phyloP scores from a whole-genome alignment of 2,329 filamentous ascomycete genomes.

The Hymenotorrendiella dingleyae region DNA sequence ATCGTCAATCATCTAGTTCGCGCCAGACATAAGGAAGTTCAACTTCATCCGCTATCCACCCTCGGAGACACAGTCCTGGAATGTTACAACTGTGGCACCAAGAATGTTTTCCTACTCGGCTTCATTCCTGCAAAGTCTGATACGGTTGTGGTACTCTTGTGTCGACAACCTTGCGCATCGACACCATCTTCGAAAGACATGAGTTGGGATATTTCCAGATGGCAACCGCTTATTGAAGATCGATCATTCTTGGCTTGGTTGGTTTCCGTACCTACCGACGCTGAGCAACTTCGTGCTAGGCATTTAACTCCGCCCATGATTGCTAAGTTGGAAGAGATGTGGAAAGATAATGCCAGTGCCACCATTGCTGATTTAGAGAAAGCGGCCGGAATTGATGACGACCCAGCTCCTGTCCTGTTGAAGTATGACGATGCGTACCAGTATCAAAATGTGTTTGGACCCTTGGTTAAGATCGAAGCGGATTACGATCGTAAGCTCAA shows the following conservation, averaged over 20 bases:
- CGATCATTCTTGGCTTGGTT: conserved; percentile 94
- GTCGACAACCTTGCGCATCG: conserved; percentile 91
- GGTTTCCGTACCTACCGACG: conserved; percentile 80
- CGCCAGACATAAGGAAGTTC: conserved; percentile 96
- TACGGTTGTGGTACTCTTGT: conserved; percentile 93
- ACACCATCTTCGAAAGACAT: conserved; percentile 97
- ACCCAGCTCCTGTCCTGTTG: conserved; percentile 84
- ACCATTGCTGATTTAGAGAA: conserved; percentile 91
- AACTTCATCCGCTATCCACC: conserved; percentile 86
- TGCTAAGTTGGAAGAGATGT: conserved; percentile 93
- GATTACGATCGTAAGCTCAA: conserved; percentile 99
- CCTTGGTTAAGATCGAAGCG: conserved; percentile 96
- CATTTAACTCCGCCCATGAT: conserved; percentile 93
- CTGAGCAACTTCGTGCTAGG: conserved; percentile 90
- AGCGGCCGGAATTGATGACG: conserved; percentile 85
- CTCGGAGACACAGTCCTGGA: conserved; percentile 94
- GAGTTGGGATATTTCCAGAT: conserved; percentile 98
- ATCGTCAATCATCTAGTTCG: conserved; percentile 98
- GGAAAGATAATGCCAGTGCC: conserved; percentile 89
- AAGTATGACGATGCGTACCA: conserved; percentile 97
- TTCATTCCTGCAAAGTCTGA: conserved; percentile 99
- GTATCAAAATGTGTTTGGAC: conserved; percentile 98
- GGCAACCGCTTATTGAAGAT: conserved; percentile 96
- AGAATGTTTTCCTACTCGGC: conserved; percentile 94
- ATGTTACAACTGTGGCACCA: conserved; percentile 99